These are phyloP conservation scores for Marasmius tenuissimus DNA, from an alignment of 1,284 basidiomycete genomes.

Conservation along the genomic window DNA sequence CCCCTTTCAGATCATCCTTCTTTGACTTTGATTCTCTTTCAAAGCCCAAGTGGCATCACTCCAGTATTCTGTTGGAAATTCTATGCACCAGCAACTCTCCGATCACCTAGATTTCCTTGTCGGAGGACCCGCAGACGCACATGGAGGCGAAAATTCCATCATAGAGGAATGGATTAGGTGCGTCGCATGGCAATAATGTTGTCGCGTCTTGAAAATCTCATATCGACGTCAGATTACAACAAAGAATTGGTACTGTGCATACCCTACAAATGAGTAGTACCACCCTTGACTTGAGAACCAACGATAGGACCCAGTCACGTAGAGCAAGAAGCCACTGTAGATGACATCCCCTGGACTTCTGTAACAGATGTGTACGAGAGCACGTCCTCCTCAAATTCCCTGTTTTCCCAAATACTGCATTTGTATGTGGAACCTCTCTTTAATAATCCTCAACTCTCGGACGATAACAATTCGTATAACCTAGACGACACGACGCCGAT, in stretches of 20 bases:
- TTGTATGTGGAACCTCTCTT: slow-evolving; percentile 6
- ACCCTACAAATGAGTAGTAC: not conserved
- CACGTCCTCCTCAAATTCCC: not conserved
- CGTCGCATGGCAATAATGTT: slow-evolving; percentile 1
- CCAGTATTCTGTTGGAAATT: not conserved
- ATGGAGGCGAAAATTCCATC: slow-evolving; percentile 19
- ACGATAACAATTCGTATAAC: not conserved
- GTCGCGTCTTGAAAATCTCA: not conserved
- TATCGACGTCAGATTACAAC: not conserved
- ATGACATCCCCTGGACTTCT: slow-evolving; percentile 10
- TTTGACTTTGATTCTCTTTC: too few species aligned
- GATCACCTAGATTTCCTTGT: slow-evolving; percentile 26
- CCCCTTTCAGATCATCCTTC: too few species aligned
- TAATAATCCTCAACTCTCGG: not conserved
- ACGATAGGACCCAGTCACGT: not conserved
- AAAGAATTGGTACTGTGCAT: not conserved
- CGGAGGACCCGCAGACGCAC: slow-evolving; percentile 19
- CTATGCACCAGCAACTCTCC: not conserved
- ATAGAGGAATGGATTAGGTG: slow-evolving; percentile 28
- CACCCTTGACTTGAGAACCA: not conserved
- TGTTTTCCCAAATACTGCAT: slow-evolving; percentile 10
- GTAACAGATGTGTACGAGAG: slow-evolving; percentile 13
- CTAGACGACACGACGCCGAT: slow-evolving; percentile 15
- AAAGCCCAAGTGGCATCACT: too few species aligned
- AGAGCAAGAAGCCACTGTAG: not conserved